These are phyloP conservation scores for Chlamydomonas reinhardtii DNA, from an alignment of 163 green algal genomes.

Conservation along the genomic window DNA sequence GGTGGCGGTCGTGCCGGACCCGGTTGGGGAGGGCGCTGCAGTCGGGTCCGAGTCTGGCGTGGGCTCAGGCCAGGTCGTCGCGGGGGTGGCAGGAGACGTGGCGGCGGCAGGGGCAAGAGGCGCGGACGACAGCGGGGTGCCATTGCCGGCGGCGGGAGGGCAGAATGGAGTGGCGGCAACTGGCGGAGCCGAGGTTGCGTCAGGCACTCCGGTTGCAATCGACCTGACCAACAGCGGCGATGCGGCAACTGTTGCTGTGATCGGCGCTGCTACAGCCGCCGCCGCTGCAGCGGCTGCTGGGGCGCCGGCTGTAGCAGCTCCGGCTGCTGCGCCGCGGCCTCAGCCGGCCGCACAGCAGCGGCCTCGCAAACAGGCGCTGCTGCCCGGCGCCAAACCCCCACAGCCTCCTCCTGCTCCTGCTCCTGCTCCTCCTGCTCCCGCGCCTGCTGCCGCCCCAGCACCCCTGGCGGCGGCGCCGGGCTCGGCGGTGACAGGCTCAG, in stretches of 20 bases:
- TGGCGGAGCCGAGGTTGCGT: too few species aligned
- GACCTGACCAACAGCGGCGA: background rate
- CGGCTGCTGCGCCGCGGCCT: background rate
- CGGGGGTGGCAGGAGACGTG: background rate
- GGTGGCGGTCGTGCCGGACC: too few species aligned
- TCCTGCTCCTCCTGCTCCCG: background rate
- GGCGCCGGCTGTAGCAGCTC: background rate
- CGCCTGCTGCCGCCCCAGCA: background rate
- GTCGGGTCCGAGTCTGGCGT: background rate
- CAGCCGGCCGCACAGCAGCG: background rate
- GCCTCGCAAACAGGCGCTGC: background rate
- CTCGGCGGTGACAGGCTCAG: background rate
- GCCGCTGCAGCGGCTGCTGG: background rate
- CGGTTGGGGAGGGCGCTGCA: background rate
- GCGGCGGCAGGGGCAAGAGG: too few species aligned
- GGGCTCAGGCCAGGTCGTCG: background rate
- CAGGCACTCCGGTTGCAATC: background rate
- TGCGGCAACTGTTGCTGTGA: background rate
- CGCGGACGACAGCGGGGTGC: too few species aligned
- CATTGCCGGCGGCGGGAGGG: too few species aligned
- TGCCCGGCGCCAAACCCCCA: constrained; percentile 3
- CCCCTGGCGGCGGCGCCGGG: background rate
- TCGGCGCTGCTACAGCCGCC: background rate
- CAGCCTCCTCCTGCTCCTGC: background rate
- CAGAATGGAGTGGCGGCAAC: too few species aligned